Evolutionary conservation across 352 stramenopile genomes (phyloP).

Genomic region (Phytophthora podocarpi): DNA sequence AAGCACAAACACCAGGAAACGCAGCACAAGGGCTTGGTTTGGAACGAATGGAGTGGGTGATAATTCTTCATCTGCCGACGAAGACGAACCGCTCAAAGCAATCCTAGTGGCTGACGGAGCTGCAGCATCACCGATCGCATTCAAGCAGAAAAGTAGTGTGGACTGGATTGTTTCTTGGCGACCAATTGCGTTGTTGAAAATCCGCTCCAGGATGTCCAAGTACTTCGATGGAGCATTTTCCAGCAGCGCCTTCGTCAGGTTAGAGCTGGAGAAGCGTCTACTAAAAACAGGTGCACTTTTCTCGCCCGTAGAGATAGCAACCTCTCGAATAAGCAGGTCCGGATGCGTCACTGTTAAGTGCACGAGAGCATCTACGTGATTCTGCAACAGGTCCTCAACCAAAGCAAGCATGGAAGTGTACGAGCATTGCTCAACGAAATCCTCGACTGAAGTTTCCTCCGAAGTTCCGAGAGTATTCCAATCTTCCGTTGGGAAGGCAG

Average conservation of each 20-base stretch:
- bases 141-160: slow-evolving; percentile 61
- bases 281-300: background rate
- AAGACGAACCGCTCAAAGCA: slow-evolving; percentile 16
- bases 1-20: slow-evolving; percentile 68
- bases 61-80: background rate
- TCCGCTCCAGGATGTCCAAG: slow-evolving; percentile 55
- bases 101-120: slow-evolving; percentile 44
- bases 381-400: slow-evolving; percentile 44
- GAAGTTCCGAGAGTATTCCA: slow-evolving; percentile 34
- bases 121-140: slow-evolving; percentile 48
- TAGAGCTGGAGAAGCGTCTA: slow-evolving; percentile 41
- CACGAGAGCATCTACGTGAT: slow-evolving; percentile 55
- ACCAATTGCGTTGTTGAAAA: slow-evolving; percentile 58
- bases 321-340: slow-evolving; percentile 54
- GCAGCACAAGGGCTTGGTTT: slow-evolving; percentile 58
- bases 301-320: background rate
- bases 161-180: slow-evolving; percentile 61
- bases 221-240: slow-evolving; percentile 49
- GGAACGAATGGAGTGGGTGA: slow-evolving; percentile 25
- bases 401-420: slow-evolving; percentile 43
- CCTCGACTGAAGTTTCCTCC: slow-evolving; percentile 1
- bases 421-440: slow-evolving; percentile 36
- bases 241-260: slow-evolving; percentile 51
- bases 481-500: slow-evolving; percentile 23
- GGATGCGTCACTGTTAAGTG: slow-evolving; percentile 66